Conservation (phyloP, 495 filamentous ascomycete species). For the Penicillium fimorum region DNA sequence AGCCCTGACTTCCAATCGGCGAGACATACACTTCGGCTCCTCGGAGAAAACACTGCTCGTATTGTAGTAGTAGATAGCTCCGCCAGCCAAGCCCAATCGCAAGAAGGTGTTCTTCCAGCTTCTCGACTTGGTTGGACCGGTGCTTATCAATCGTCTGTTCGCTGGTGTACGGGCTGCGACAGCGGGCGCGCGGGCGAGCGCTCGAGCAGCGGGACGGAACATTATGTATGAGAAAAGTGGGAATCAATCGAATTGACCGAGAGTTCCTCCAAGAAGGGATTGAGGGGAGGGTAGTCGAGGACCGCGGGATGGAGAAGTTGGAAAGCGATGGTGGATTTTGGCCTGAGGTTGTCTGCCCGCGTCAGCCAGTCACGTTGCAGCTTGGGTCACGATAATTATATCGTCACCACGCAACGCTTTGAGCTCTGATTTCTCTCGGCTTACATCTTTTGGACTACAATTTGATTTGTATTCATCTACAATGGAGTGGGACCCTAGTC, state of each 20-base stretch:
- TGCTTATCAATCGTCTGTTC: constrained; percentile 67
- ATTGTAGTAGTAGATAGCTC: constrained; percentile 88
- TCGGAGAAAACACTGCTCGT: constrained; percentile 85
- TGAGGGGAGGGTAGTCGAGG: constrained; percentile 11
- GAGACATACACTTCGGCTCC: constrained; percentile 68
- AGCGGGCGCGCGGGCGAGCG: constrained; percentile 49
- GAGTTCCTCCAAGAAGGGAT: constrained; percentile 16
- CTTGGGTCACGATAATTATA: constrained; percentile 15
- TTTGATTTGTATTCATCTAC: neutral
- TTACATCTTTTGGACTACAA: neutral
- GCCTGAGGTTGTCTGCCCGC: constrained; percentile 24
- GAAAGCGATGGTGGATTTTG: constrained; percentile 28
- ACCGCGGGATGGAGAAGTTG: constrained; percentile 24
- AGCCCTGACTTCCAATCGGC: constrained; percentile 1
- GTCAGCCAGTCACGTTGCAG: constrained; percentile 31
- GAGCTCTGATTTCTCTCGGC: neutral
- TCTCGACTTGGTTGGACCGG: constrained; percentile 64
- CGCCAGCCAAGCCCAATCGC: constrained; percentile 74
- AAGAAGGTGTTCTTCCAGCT: constrained; percentile 77
- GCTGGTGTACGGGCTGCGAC: constrained; percentile 40
- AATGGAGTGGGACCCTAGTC: constrained; percentile 56
- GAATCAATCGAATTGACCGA: constrained; percentile 16
- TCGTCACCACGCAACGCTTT: constrained; percentile 10
- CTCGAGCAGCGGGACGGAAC: constrained; percentile 61
- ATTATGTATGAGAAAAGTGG: constrained; percentile 39